These are phyloP conservation scores for Hypoxylon intermedium DNA, from an alignment of 495 filamentous ascomycete genomes.

Conservation along the genomic window DNA sequence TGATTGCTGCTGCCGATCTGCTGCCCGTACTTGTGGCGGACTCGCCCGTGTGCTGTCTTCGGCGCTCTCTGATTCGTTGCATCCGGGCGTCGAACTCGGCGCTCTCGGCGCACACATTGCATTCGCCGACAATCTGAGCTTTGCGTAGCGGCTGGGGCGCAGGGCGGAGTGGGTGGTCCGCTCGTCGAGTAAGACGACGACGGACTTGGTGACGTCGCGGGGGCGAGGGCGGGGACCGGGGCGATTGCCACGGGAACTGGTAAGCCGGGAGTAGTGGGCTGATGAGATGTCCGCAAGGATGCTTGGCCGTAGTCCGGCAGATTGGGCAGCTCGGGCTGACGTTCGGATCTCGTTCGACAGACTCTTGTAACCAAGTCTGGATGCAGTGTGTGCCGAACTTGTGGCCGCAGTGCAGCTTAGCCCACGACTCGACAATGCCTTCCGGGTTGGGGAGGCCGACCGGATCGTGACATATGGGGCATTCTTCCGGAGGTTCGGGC, in stretches of 20 bases:
- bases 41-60: conserved; percentile 22
- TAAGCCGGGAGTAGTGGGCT: conserved; percentile 18
- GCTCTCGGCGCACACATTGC: conserved; percentile 30
- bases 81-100: conserved; percentile 29
- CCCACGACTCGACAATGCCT: conserved; percentile 51
- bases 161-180: conserved; percentile 31
- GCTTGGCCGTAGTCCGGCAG: conserved; percentile 48
- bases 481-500: conserved; percentile 39
- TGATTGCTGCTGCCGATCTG: conserved; percentile 19
- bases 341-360: conserved; percentile 43
- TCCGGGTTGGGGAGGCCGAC: conserved; percentile 46
- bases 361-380: conserved; percentile 50
- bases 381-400: conserved; percentile 56
- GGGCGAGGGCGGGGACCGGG: conserved; percentile 31
- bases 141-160: conserved; percentile 28
- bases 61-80: conserved; percentile 17
- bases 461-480: conserved; percentile 55
- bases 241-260: conserved; percentile 24
- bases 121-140: conserved; percentile 38
- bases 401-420: conserved; percentile 53
- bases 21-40: conserved; percentile 5
- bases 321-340: conserved; percentile 48
- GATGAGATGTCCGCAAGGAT: conserved; percentile 51
- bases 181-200: conserved; percentile 37
- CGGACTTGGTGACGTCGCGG: conserved; percentile 31